These are phyloP conservation scores for Neofusicoccum sp. DNA, from an alignment of 2,329 filamentous ascomycete species.

Conservation along the genomic window DNA sequence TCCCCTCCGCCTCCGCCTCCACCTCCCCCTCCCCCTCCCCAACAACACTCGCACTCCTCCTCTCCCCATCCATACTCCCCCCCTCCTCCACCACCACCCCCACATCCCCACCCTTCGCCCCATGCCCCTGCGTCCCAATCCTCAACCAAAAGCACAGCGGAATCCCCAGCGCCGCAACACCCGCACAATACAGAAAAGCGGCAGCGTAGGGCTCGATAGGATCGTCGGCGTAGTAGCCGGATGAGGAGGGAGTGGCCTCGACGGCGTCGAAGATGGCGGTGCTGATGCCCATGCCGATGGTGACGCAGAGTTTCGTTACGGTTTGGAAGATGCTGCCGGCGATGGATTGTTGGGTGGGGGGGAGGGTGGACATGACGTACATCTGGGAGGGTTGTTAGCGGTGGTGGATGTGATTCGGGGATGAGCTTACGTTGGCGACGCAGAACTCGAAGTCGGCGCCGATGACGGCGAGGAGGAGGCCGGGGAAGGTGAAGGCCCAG, in stretches of 20 bases:
- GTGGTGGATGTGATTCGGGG: no score
- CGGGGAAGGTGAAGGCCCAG: constrained; percentile 68
- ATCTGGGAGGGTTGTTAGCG: constrained; percentile 48
- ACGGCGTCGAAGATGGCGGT: constrained; percentile 62
- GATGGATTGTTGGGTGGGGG: constrained; percentile 64
- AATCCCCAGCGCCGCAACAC: constrained; percentile 47
- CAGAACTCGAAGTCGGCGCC: constrained; percentile 73
- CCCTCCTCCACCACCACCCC: neutral
- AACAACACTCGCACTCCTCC: neutral
- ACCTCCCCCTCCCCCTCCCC: neutral
- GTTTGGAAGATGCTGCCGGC: constrained; percentile 72
- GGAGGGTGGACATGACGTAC: constrained; percentile 69
- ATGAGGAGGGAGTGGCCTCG: constrained; percentile 32
- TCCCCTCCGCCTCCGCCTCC: neutral
- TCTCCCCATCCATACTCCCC: neutral
- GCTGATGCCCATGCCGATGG: constrained; percentile 63
- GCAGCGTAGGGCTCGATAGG: constrained; percentile 54
- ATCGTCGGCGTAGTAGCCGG: constrained; percentile 48
- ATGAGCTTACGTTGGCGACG: constrained; percentile 61
- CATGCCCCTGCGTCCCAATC: constrained; percentile 56
- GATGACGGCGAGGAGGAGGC: constrained; percentile 62
- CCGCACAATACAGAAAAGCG: constrained; percentile 55
- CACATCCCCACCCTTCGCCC: neutral
- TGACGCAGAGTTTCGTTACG: constrained; percentile 61
- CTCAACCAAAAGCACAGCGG: constrained; percentile 56